These are phyloP conservation scores for Lipomyces anomalus DNA, from an alignment of 805 yeast genomes.

Conservation along the genomic window DNA sequence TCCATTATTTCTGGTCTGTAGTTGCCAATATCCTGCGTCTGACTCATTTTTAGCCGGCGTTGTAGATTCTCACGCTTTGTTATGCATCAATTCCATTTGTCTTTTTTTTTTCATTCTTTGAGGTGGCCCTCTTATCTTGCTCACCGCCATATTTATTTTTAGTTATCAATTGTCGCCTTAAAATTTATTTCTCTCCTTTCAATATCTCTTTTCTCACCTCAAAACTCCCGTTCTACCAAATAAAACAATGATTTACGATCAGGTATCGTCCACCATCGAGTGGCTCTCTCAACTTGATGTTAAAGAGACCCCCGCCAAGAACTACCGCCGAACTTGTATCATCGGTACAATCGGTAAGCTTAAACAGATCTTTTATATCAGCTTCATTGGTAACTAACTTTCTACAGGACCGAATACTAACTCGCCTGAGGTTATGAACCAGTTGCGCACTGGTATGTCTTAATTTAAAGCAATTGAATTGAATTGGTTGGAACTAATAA, in stretches of 20 bases:
- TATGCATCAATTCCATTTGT: no score
- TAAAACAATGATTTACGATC: constrained; percentile 19
- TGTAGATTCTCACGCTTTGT: no score
- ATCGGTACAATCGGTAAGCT: constrained; percentile 82
- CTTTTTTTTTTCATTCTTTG: no score
- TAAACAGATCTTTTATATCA: neutral
- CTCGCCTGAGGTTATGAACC: constrained; percentile 73
- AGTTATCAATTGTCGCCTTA: neutral
- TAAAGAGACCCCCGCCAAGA: constrained; percentile 65
- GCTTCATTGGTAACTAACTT: neutral
- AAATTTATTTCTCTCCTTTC: neutral
- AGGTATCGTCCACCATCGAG: constrained; percentile 41
- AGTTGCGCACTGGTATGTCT: constrained; percentile 60
- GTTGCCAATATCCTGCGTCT: no score
- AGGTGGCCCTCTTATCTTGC: no score
- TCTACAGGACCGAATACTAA: constrained; percentile 81
- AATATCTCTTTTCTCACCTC: neutral
- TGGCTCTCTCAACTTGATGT: constrained; percentile 82
- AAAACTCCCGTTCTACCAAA: no score
- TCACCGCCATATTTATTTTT: neutral
- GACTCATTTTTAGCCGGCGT: no score
- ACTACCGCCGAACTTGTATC: constrained; percentile 88
- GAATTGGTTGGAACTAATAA: no score
- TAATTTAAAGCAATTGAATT: no score
- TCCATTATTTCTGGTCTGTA: no score